Evolutionary conservation across 1,139 yeast genomes (phyloP).

Genomic region (Zygotorulaspora mrakii): DNA sequence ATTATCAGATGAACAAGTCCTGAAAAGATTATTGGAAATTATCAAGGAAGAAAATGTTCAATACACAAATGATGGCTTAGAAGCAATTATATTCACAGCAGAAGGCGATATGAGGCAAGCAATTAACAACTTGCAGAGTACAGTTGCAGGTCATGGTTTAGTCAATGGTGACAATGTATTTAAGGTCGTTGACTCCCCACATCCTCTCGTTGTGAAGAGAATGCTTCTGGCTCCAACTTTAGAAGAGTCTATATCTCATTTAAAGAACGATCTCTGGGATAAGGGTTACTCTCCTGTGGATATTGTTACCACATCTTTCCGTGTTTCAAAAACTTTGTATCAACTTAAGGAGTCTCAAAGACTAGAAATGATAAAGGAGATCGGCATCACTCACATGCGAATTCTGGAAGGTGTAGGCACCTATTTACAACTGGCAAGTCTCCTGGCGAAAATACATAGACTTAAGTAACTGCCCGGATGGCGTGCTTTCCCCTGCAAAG

Average conservation of each 20-base stretch:
- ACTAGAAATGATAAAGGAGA: constrained; percentile 73
- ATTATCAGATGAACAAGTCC: constrained; percentile 78
- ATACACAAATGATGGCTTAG: constrained; percentile 85
- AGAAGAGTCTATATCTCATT: constrained; percentile 64
- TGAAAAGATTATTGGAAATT: constrained; percentile 70
- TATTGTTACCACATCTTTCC: constrained; percentile 83
- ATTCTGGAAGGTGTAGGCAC: constrained; percentile 91
- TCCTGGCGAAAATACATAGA: constrained; percentile 58
- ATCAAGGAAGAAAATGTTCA: constrained; percentile 67
- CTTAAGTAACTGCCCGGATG: constrained; percentile 13
- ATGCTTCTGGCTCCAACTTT: constrained; percentile 62
- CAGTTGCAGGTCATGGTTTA: constrained; percentile 88
- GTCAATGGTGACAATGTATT: constrained; percentile 90
- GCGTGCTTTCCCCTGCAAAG: background rate
- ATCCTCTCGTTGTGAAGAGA: constrained; percentile 77
- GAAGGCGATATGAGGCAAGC: constrained; percentile 99
- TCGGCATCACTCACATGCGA: constrained; percentile 89
- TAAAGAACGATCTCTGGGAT: constrained; percentile 66
- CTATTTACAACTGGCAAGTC: constrained; percentile 78
- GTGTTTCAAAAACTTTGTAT: constrained; percentile 74
- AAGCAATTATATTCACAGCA: constrained; percentile 91
- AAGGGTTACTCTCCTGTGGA: constrained; percentile 95
- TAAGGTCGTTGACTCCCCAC: constrained; percentile 95
- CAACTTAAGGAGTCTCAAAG: constrained; percentile 64
- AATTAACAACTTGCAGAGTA: constrained; percentile 85